Base-by-base conservation (phyloP, 306 rosid genomes). In the Coriaria nepalensis region DNA sequence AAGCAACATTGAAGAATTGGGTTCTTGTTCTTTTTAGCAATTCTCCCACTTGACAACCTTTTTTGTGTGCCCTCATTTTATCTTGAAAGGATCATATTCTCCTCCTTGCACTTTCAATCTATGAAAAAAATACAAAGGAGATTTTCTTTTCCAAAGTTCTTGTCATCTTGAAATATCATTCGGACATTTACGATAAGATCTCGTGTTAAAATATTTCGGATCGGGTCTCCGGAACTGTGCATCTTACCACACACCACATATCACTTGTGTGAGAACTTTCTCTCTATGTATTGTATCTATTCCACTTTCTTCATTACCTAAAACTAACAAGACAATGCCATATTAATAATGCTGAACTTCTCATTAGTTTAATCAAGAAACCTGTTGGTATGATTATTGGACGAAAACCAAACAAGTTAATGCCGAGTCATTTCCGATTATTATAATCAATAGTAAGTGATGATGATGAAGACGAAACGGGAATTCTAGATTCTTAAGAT, bases 51-150 rank as follows among this genome's bases (percentile, higher is more conserved):
- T 37, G 13, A 37, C 38, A 20, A 37, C 36, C 9, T 35, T n/a
- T 41, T 13, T 46, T 13, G 11, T 36, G n/a, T 20, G 29, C 2
- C 29, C 29, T 20, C 29, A 57, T 55, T 46, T 55, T 61, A 72
- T 74, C 66, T 65, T 40, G 50, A 59, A 37, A 56, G 62, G 72
- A 70, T 68, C 59, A 60, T 69, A 67, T 78, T 78, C 73, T 70
- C 45, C 49, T 62, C 73, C 75, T 34, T 53, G 37, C 42, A 34
- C 64, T 40, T 13, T 10, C 35, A 32, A 32, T 59, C 60, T 47
- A 12, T 51, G 37, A 12, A 43, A 32, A 38, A 46, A 29, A n/a
- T 6, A 9, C 35, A 7, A 6, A 33, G 13, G 49, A 47, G 37
- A 57, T 20, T 40, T 52, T 50, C 47, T 43, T 49, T 5, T 42